phyloP scores from a whole-genome alignment of 2,329 filamentous ascomycete species.

The Colletotrichum shisoi region DNA sequence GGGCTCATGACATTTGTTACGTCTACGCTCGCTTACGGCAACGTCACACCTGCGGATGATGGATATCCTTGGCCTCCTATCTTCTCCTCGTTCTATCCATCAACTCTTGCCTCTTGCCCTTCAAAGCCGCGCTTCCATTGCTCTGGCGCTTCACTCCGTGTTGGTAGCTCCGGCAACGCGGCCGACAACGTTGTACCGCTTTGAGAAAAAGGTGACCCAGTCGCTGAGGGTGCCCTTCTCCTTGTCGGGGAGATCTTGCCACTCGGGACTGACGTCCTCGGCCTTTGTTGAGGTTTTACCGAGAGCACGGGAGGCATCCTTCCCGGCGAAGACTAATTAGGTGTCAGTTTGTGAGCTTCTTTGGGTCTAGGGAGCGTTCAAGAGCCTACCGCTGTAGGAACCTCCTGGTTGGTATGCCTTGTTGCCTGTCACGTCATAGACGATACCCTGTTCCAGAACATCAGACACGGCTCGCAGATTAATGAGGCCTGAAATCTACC shows the following conservation, averaged over 20 bases:
- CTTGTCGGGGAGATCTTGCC: conserved; percentile 82
- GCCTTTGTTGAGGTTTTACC: conserved; percentile 84
- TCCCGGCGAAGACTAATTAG: conserved; percentile 84
- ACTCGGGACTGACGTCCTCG: conserved; percentile 84
- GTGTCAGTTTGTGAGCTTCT: not conserved
- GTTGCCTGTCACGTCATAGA: conserved; percentile 94
- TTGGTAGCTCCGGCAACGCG: conserved; percentile 69
- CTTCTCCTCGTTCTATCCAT: not conserved
- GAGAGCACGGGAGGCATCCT: conserved; percentile 92
- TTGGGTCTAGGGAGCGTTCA: not conserved
- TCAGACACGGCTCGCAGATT: not conserved
- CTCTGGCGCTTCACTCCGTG: conserved; percentile 43
- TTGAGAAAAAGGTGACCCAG: conserved; percentile 96
- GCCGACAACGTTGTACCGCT: conserved; percentile 92
- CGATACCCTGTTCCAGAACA: conserved; percentile 70
- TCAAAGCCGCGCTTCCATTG: conserved; percentile 14
- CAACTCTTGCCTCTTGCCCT: not conserved
- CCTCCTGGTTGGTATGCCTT: conserved; percentile 83
- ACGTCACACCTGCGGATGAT: conserved; percentile 12
- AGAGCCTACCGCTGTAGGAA: conserved; percentile 78
- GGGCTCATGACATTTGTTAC: not conserved
- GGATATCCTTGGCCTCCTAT: conserved; percentile 12
- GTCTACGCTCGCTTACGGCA: conserved; percentile 15
- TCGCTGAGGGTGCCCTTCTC: conserved; percentile 86
- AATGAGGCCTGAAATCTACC: conserved; percentile 50